Percentiles rank a stretch among this genome's conserved stretches.
These are phyloP conservation scores for Scedosporium minutisporum DNA, from an alignment of 2,329 filamentous ascomycete genomes.

Conservation along the genomic window DNA sequence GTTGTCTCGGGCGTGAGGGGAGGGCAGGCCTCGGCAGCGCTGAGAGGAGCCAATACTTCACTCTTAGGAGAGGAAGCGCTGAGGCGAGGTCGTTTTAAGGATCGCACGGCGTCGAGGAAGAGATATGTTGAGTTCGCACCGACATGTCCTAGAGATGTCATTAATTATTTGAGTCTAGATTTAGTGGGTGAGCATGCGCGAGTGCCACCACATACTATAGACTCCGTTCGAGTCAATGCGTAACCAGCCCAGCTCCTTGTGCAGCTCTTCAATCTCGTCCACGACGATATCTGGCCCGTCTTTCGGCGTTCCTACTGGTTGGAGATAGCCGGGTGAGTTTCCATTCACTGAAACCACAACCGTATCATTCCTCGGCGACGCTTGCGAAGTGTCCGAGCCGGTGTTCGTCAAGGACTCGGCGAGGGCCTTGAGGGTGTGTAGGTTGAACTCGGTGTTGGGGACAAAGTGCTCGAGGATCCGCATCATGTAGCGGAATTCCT, in stretches of 20 bases:
- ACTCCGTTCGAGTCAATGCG: conserved; percentile 3
- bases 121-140: conserved; percentile 16
- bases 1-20: conserved; percentile 12
- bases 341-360: neutral
- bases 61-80: conserved; percentile 1
- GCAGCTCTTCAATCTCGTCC: conserved; percentile 4
- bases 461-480: conserved; percentile 18
- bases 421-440: conserved; percentile 13
- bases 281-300: neutral
- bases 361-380: neutral
- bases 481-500: conserved; percentile 20
- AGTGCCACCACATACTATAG: neutral
- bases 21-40: conserved; percentile 6
- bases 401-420: neutral
- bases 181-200: neutral
- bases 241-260: conserved; percentile 1
- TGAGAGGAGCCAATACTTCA: neutral
- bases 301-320: neutral
- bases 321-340: neutral
- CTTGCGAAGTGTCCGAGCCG: neutral
- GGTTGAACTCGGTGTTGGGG: conserved; percentile 15
- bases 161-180: neutral
- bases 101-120: conserved; percentile 16
- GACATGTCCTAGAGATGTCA: conserved; percentile 12
- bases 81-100: conserved; percentile 12